Conservation (phyloP, 73 alveolate genomes). For the Paramecium primaurelia region DNA sequence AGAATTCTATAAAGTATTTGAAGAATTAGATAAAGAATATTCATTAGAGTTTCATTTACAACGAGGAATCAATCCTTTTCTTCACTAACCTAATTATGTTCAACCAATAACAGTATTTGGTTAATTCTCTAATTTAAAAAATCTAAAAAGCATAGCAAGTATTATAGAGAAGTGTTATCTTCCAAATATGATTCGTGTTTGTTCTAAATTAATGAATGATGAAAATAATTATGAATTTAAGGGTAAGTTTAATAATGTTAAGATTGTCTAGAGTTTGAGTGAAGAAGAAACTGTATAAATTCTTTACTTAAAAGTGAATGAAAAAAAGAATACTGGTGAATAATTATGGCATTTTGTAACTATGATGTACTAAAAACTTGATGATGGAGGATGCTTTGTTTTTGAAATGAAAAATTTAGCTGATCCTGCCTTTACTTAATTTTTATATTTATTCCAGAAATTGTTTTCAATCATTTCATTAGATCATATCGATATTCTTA, state of each 20-base stretch:
- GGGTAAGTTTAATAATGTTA: background rate
- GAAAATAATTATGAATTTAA: background rate
- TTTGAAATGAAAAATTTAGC: background rate
- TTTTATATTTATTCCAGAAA: background rate
- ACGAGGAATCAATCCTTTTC: background rate
- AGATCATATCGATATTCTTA: background rate
- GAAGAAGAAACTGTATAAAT: background rate
- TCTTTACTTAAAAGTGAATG: background rate
- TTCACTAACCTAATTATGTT: background rate
- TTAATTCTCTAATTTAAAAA: background rate
- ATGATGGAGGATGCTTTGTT: slow-evolving; percentile 32
- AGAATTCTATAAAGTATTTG: background rate
- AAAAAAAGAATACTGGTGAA: background rate
- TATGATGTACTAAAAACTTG: background rate
- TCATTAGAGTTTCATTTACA: background rate
- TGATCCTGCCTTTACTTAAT: background rate
- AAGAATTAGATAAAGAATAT: background rate
- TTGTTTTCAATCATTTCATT: background rate
- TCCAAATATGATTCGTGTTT: background rate
- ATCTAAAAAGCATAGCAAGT: background rate
- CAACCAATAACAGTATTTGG: background rate
- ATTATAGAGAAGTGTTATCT: background rate
- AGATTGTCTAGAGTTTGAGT: background rate
- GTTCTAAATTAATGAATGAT: background rate
- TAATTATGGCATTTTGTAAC: background rate